Conservation (phyloP, 108 stramenopile species). For the Epithemia pelagica region DNA sequence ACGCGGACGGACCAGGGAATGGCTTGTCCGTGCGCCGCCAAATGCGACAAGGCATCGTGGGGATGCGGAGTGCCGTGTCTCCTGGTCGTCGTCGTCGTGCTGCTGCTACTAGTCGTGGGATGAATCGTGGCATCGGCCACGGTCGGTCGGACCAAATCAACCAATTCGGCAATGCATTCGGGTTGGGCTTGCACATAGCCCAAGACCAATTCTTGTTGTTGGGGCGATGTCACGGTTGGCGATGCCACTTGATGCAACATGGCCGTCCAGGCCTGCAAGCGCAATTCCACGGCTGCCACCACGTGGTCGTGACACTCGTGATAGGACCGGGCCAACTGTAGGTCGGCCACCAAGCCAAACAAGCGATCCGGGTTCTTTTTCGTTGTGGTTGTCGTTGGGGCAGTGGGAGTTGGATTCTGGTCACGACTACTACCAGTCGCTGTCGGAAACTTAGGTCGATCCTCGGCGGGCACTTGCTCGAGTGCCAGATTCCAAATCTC, state of each 20-base stretch:
- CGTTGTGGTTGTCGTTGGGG: background rate
- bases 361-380: constrained; percentile 31
- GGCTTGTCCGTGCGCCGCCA: constrained; percentile 13
- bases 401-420: background rate
- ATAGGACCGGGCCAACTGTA: constrained; percentile 72
- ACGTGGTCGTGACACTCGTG: constrained; percentile 44
- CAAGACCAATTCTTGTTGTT: constrained; percentile 51
- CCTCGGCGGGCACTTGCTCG: background rate
- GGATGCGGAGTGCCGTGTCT: too few species aligned
- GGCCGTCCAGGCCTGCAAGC: constrained; percentile 69
- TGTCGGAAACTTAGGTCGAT: constrained; percentile 4
- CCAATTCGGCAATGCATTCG: constrained; percentile 81
- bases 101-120: constrained; percentile 16
- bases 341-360: constrained; percentile 66
- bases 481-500: background rate
- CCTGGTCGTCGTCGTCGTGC: background rate
- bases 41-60: constrained; percentile 1
- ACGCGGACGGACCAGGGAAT: constrained; percentile 71
- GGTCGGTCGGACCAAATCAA: constrained; percentile 78
- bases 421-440: constrained; percentile 5
- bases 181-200: constrained; percentile 89
- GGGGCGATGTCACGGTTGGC: background rate
- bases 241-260: constrained; percentile 68
- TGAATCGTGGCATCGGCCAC: constrained; percentile 43
- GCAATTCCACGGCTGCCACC: constrained; percentile 53